Base-by-base conservation (phyloP, 306 rosid species). In the Cucurbita pepo region DNA sequence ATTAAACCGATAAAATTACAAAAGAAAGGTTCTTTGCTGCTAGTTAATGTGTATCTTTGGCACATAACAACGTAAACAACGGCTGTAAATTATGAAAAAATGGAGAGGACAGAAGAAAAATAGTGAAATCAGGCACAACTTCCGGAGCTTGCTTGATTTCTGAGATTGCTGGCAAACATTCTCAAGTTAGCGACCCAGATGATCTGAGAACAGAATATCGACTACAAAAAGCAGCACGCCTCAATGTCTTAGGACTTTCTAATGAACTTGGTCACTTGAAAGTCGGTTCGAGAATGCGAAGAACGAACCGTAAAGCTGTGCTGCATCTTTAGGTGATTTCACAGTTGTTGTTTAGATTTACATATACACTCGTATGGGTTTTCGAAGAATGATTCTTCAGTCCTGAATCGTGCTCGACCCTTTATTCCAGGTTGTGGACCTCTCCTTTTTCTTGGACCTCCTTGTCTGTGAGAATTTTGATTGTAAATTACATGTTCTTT, bases 301-400 rank as follows among this genome's bases (percentile, higher is more conserved):
- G 11, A 53, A 47, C 0, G n/a, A 67, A 38, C 56, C 12, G 14
- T 22, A 67, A 7, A 48, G 21, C 43, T 25, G 14, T 48, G 73
- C 43, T 22, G 73, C 57, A 25, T 47, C 73, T 66, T 21, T 30
- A 13, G 43, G 82, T 79, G 63, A 77, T 72, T 60, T 74, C 77
- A 52, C 25, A 75, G 72, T 18, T 83, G 65, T 77, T 41, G 76
- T 81, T 60, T 82, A 0, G 92, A 79, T 67, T 80, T 81, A 81
- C 97, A 92, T 80, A 92, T 88, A 83, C 97, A 92, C 83, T 92
- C 97, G 0, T 82, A 92, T 21, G 97, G 92, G 79, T 92, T 88
- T 81, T 86, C 96, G 69, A 89, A 92, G 38, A 92, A 92, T 15
- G 92, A 83, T 77, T 92, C 97, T 76, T 92, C 97, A 9, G 88